Evolutionary conservation across 148 eudicot genomes (phyloP).

Genomic region (Vaccinium darrowii): DNA sequence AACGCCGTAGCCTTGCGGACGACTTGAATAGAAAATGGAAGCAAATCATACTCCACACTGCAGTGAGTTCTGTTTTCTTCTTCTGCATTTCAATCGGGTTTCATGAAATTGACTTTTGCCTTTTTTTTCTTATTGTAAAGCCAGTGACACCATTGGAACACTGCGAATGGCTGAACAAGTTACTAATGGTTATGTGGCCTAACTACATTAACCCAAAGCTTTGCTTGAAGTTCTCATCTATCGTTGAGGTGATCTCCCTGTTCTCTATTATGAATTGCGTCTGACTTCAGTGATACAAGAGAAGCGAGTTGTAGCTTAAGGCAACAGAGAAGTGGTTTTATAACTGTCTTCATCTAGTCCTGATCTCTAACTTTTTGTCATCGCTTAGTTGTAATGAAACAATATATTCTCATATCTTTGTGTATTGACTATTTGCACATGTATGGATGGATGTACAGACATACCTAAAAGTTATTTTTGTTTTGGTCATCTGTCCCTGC

Average conservation of each 20-base stretch:
- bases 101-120: not conserved
- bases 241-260: conserved; percentile 64
- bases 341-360: not conserved
- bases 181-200: conserved; percentile 80
- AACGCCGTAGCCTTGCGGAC: conserved; percentile 58
- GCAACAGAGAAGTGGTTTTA: not conserved
- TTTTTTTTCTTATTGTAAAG: conserved; percentile 37
- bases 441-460: not conserved
- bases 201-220: conserved; percentile 72
- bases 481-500: too few relatives aligned
- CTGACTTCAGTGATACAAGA: not conserved
- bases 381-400: not conserved
- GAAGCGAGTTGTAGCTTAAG: not conserved
- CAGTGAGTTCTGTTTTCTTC: conserved; percentile 42
- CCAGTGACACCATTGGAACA: conserved; percentile 88
- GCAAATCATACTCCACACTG: conserved; percentile 57
- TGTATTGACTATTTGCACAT: not conserved
- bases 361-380: not conserved
- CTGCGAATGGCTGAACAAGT: conserved; percentile 96
- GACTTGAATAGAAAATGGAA: conserved; percentile 92
- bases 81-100: not conserved
- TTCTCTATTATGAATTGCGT: not conserved
- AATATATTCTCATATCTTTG: not conserved
- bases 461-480: not conserved
- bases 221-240: conserved; percentile 61